Conservation (phyloP, 495 filamentous ascomycete species). For the Hypoxylon trugodes region DNA sequence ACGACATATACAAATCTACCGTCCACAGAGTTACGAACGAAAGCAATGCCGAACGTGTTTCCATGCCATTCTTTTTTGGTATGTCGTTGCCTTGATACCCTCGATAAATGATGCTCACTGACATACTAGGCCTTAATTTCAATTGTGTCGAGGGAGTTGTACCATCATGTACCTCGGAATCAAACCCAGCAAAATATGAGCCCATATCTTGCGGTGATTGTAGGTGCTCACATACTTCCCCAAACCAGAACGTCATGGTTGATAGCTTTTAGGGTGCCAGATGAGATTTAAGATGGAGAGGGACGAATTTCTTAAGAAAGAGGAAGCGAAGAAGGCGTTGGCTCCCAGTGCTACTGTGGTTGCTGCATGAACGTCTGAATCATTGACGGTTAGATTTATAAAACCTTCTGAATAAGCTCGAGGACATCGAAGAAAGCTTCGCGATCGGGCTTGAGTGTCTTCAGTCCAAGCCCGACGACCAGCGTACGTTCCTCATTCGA, state of each 20-base stretch:
- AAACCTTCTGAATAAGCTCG: conserved; percentile 74
- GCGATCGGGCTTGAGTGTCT: conserved; percentile 66
- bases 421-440: conserved; percentile 84
- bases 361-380: conserved; percentile 30
- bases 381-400: too few relatives aligned
- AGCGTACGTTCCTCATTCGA: conserved; percentile 81
- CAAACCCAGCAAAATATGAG: conserved; percentile 63
- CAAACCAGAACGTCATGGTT: background rate
- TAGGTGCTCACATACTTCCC: conserved; percentile 26
- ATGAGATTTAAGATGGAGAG: conserved; percentile 49
- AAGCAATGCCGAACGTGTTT: conserved; percentile 56
- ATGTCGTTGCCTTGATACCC: background rate
- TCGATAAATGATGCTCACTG: background rate
- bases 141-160: conserved; percentile 59
- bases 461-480: conserved; percentile 82
- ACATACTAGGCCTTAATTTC: conserved; percentile 52
- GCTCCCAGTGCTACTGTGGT: conserved; percentile 50
- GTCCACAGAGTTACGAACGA: conserved; percentile 66
- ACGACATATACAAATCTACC: conserved; percentile 67
- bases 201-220: conserved; percentile 63
- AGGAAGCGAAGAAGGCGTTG: conserved; percentile 29
- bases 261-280: conserved; percentile 48
- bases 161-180: conserved; percentile 61
- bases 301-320: conserved; percentile 44
- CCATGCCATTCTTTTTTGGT: conserved; percentile 71